Evolutionary conservation across 192 early-diverging fungal species (phyloP).

Genomic region (Obelidium mucronatum): DNA sequence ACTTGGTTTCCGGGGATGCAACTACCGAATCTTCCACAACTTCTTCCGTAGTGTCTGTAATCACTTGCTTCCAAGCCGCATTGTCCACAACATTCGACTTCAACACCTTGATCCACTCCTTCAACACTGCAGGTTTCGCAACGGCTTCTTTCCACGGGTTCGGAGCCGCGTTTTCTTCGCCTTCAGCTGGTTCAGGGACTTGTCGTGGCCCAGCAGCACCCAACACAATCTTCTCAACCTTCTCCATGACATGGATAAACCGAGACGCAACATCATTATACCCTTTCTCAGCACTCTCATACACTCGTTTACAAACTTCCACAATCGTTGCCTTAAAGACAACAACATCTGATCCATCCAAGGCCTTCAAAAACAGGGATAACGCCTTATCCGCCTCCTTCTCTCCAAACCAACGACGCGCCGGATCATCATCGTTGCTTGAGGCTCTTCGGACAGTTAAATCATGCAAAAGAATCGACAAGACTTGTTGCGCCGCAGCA

Average conservation of each 20-base stretch:
- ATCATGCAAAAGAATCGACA: constrained; percentile 25
- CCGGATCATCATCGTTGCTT: background rate
- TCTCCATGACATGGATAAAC: constrained; percentile 19
- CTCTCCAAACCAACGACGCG: constrained; percentile 22
- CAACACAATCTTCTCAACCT: background rate
- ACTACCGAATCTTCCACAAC: background rate
- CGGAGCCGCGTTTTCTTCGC: background rate
- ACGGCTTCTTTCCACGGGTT: too few species aligned
- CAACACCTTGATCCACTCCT: constrained; percentile 19
- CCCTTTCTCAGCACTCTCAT: constrained; percentile 1
- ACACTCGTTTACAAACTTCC: background rate
- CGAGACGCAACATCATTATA: constrained; percentile 5
- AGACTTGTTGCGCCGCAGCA: background rate
- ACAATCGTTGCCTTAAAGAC: constrained; percentile 6
- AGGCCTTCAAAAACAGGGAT: background rate
- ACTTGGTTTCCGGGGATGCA: constrained; percentile 1
- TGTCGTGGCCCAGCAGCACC: too few species aligned
- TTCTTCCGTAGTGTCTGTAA: background rate
- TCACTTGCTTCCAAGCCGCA: constrained; percentile 3
- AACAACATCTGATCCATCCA: background rate
- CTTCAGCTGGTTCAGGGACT: background rate
- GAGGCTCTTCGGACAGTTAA: constrained; percentile 9
- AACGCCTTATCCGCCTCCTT: constrained; percentile 35
- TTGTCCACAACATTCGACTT: constrained; percentile 4
- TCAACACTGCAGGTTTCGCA: background rate